A percentile compares a stretch with the other conserved stretches of the same genome.
These are phyloP conservation scores for Globisporangium viniferum DNA, from an alignment of 352 stramenopile genomes.

Conservation along the genomic window DNA sequence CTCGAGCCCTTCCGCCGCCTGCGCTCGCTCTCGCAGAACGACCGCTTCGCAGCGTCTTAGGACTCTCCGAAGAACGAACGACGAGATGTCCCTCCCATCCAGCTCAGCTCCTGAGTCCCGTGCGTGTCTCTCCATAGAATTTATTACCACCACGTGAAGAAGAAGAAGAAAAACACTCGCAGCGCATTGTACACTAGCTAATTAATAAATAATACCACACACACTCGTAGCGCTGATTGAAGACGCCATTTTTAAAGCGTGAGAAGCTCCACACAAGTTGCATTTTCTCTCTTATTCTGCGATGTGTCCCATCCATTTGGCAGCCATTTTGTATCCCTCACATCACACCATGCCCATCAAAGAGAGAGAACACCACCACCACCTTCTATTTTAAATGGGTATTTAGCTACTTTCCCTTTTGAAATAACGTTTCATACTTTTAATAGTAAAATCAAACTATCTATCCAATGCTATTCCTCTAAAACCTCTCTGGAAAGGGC, in stretches of 20 bases:
- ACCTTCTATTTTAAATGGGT: neutral
- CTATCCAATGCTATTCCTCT: neutral
- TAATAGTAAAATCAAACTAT: accelerated
- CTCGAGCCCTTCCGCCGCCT: constrained; percentile 39
- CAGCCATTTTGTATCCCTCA: neutral
- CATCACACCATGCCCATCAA: neutral
- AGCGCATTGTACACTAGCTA: neutral
- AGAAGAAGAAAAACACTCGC: neutral
- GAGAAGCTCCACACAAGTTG: neutral
- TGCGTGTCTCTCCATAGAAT: neutral
- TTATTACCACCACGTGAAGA: neutral
- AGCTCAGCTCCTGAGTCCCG: neutral
- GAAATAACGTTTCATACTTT: neutral
- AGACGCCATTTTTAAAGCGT: neutral
- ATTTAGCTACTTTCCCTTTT: neutral
- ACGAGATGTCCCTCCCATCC: too few species aligned
- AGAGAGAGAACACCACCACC: neutral
- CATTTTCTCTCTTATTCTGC: too few species aligned
- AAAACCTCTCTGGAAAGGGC: neutral
- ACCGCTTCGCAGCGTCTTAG: neutral
- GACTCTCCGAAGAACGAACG: too few species aligned
- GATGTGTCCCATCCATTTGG: neutral
- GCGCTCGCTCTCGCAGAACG: constrained; percentile 25
- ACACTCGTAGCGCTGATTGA: neutral
- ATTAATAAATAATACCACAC: neutral